Base-by-base conservation (phyloP, 176 grass and related monocot genomes). In the Pharus latifolius region DNA sequence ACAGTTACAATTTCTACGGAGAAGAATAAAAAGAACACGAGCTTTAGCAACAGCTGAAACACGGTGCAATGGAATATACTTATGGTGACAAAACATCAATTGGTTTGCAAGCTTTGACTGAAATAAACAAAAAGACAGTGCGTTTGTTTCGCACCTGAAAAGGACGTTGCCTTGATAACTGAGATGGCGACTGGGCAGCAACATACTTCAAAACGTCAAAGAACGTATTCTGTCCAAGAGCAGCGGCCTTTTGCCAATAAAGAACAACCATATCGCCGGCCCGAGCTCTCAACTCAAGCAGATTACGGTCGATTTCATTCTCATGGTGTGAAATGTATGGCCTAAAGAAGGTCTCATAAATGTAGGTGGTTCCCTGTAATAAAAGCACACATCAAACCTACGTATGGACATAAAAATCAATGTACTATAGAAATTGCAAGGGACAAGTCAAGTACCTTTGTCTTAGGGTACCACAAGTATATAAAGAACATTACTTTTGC, bases 381-480 rank as follows among this genome's bases (percentile, higher is more conserved):
- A 56, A 66, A 83, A 58, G 50, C 43, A 65, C 24, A 26, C 1
- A 63, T 81, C 16, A 81, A 56, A 46, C 6, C 16, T 60, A 50
- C 44, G 65, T 7, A 60, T n/a, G n/a, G n/a, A n/a, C 24, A 78
- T 35, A 49, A 74, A 54, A 79, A 75, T 18, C 12, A n/a, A n/a
- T 49, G 70, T 54, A 79, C 24, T 23, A 54, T 13, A 51, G 30
- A 68, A 83, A 52, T 24, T 56, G 23, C 12, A 77, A 41, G 28
- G 35, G 24, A 20, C 42, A 49, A 68, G 54, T 33, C n/a, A 15
- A 70, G 28, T 61, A 99, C 95, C 95, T 99, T 99, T 52, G 90
- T 99, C 81, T 85, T 99, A 9, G 95, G 95, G 76, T 80, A 99
- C 95, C 95, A 94, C 32, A 99, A 73, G 77, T 94, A 99, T 60